Conservation (phyloP, 225 moss, liverwort and hornwort species). For the Pseudoscleropodium purum region DNA sequence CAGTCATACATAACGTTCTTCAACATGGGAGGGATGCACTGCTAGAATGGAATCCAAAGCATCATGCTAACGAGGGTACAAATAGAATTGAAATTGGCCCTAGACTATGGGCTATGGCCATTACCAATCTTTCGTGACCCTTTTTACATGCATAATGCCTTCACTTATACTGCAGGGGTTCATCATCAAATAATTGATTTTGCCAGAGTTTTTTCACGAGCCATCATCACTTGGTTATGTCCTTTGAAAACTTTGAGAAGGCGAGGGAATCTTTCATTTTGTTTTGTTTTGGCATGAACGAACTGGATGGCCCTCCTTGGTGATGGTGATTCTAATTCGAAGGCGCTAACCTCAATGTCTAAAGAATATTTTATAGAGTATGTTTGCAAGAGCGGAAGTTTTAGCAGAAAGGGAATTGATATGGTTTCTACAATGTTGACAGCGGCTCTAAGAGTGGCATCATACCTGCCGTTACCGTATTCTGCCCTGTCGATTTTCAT, state of each 20-base stretch:
- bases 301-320: neutral
- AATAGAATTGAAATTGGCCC: neutral
- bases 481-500: slow-evolving; percentile 22
- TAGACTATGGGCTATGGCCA: neutral
- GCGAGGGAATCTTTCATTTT: neutral
- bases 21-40: neutral
- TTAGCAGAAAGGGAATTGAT: neutral
- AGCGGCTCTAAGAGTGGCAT: slow-evolving; percentile 48
- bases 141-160: neutral
- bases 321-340: neutral
- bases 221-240: neutral
- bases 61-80: neutral
- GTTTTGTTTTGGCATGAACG: neutral
- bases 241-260: neutral
- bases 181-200: neutral
- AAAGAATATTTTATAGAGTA: neutral
- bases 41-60: neutral
- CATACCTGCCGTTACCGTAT: slow-evolving; percentile 37
- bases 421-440: neutral
- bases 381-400: neutral
- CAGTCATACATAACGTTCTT: neutral
- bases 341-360: neutral
- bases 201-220: neutral
- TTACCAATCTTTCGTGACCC: neutral
- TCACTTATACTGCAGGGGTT: neutral